Conservation (phyloP, 176 grass and related monocot genomes). For the Oryza meridionalis region DNA sequence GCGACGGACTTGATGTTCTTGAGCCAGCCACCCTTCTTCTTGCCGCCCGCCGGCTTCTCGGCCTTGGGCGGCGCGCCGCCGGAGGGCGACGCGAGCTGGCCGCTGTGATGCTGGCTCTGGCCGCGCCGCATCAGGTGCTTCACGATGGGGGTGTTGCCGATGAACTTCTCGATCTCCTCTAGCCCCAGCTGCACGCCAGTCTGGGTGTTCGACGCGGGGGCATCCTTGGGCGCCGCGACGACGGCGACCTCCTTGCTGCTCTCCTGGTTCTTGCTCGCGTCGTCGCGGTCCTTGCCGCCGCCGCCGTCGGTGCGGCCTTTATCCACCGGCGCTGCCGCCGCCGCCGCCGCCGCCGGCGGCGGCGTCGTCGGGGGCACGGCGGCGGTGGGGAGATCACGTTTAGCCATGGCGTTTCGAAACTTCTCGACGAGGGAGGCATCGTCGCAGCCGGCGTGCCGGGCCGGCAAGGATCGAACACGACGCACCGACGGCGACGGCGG, state of each 20-base stretch:
- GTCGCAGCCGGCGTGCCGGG: conserved; percentile 15
- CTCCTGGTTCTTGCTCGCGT: conserved; percentile 57
- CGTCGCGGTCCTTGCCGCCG: neutral
- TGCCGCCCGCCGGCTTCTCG: conserved; percentile 46
- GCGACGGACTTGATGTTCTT: conserved; percentile 92
- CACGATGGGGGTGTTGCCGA: conserved; percentile 80
- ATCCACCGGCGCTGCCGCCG: neutral
- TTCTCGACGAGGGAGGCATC: conserved; percentile 5
- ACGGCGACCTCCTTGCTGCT: conserved; percentile 56
- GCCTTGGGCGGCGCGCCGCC: conserved; percentile 38
- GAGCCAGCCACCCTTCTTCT: conserved; percentile 85
- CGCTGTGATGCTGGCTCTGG: conserved; percentile 41
- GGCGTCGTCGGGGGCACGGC: neutral
- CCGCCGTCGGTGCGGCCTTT: conserved; percentile 1
- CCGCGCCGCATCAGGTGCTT: conserved; percentile 78
- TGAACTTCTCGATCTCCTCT: conserved; percentile 83
- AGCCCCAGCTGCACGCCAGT: conserved; percentile 56
- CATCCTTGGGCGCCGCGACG: conserved; percentile 48
- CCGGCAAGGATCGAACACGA: conserved; percentile 39
- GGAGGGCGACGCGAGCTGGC: neutral
- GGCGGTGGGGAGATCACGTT: conserved; percentile 30
- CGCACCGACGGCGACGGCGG: neutral
- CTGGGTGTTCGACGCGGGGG: conserved; percentile 39
- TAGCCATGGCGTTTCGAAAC: neutral
- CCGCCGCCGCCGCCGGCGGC: neutral